These are phyloP conservation scores for Rhizoclosmatium hyalinum DNA, from an alignment of 371 early-diverging fungal species.

Conservation along the genomic window DNA sequence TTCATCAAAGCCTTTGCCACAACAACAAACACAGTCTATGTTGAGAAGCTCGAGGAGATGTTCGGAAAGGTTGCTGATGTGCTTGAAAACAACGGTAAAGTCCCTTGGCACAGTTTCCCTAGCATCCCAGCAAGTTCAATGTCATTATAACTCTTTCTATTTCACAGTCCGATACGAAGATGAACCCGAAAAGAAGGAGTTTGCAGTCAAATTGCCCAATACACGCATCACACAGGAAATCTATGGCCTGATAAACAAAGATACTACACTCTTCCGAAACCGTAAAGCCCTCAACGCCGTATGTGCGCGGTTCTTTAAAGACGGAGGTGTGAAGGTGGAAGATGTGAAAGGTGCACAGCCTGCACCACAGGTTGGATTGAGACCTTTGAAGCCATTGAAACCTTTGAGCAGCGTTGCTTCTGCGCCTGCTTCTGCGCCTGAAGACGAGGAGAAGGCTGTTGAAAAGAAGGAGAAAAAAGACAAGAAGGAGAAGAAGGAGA, in stretches of 20 bases:
- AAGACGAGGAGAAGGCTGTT: not conserved
- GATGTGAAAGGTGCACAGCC: slow-evolving; percentile 6
- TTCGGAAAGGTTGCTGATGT: slow-evolving; percentile 2
- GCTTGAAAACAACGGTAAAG: slow-evolving; percentile 12
- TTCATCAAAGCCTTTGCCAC: slow-evolving; percentile 66
- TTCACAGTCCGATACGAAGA: slow-evolving; percentile 15
- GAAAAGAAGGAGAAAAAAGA: not conserved
- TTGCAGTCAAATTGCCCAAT: not conserved
- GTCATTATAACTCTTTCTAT: not conserved
- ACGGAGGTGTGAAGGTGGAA: slow-evolving; percentile 12
- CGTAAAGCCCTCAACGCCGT: not conserved
- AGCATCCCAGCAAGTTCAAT: not conserved
- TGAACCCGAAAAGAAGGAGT: slow-evolving; percentile 28
- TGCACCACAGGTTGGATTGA: not conserved
- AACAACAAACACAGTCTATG: slow-evolving; percentile 58
- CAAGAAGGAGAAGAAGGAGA: not conserved
- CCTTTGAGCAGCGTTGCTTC: not conserved
- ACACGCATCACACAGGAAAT: slow-evolving; percentile 9
- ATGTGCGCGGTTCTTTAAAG: slow-evolving; percentile 5
- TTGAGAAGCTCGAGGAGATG: slow-evolving; percentile 55
- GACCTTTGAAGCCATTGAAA: not conserved
- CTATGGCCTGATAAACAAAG: not conserved
- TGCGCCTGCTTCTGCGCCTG: not conserved
- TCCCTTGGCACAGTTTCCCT: not conserved
- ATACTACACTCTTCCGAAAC: not conserved